A percentile compares a stretch with the other conserved stretches of the same genome.
These are phyloP conservation scores for Oryza meridionalis DNA, from an alignment of 176 grass and related monocot genomes.

Conservation along the genomic window DNA sequence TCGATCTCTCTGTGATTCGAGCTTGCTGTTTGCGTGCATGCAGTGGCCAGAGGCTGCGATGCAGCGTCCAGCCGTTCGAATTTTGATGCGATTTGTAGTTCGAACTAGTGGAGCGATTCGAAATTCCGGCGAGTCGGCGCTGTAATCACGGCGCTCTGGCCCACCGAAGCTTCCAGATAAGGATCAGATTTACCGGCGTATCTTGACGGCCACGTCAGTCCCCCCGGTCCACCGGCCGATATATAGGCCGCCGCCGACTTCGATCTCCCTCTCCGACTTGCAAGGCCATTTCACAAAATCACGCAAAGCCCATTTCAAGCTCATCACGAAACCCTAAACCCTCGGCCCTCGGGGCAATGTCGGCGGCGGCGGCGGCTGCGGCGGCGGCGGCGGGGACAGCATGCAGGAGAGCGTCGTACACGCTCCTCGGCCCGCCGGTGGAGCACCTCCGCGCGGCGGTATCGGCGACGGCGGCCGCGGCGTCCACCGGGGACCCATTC, in stretches of 20 bases:
- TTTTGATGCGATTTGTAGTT: background rate
- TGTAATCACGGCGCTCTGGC: background rate
- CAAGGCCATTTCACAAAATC: too few relatives aligned
- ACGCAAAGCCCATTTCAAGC: background rate
- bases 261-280: background rate
- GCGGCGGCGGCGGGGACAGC: too few relatives aligned
- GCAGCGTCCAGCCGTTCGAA: background rate
- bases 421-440: slow-evolving; percentile 71
- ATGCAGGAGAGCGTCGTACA: background rate
- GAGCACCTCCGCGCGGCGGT: background rate
- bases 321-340: background rate
- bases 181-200: background rate
- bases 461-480: background rate
- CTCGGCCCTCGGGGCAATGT: background rate
- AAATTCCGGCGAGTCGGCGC: background rate
- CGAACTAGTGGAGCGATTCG: background rate
- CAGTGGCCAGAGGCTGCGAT: background rate
- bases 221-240: background rate
- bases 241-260: background rate
- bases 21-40: background rate
- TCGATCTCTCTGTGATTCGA: background rate
- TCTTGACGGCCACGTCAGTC: background rate
- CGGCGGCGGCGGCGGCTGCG: background rate
- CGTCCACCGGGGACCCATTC: slow-evolving; percentile 6
- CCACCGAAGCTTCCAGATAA: background rate